These are phyloP conservation scores for Abelmoschus esculentus DNA, from an alignment of 345 rosid species.

Conservation along the genomic window DNA sequence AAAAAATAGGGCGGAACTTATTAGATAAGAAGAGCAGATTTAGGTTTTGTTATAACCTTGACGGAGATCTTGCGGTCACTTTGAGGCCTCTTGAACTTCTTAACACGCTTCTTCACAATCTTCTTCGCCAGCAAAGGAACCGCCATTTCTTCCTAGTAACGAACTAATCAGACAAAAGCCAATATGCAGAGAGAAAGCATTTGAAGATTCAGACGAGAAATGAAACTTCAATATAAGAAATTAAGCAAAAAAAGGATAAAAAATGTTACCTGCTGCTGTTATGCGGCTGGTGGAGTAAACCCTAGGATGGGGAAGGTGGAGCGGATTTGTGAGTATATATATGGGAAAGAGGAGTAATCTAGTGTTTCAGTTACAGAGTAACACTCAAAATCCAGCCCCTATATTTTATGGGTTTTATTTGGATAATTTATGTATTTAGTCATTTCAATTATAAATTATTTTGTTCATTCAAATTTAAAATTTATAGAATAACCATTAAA, in stretches of 20 bases:
- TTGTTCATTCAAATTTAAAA: no score
- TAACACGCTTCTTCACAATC: conserved; percentile 61
- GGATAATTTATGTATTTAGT: no score
- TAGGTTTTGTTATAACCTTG: conserved; percentile 24
- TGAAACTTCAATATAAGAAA: neutral
- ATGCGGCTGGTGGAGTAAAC: conserved; percentile 15
- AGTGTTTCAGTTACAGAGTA: neutral
- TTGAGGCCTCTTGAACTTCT: conserved; percentile 64
- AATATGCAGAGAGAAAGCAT: neutral
- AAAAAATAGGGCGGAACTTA: neutral
- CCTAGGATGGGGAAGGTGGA: neutral
- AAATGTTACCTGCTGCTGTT: neutral
- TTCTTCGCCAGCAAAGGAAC: conserved; percentile 53
- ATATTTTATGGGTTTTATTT: no score
- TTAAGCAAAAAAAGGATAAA: neutral
- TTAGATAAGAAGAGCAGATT: neutral
- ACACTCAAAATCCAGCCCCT: neutral
- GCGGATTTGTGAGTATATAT: neutral
- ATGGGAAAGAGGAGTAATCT: neutral
- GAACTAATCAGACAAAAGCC: neutral
- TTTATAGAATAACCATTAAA: no score
- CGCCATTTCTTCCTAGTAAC: conserved; percentile 42
- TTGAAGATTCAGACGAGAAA: neutral
- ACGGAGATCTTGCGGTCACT: conserved; percentile 47
- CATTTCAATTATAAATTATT: no score